Base-by-base conservation (phyloP, 352 stramenopile genomes). In the Globisporangium cystogenes region DNA sequence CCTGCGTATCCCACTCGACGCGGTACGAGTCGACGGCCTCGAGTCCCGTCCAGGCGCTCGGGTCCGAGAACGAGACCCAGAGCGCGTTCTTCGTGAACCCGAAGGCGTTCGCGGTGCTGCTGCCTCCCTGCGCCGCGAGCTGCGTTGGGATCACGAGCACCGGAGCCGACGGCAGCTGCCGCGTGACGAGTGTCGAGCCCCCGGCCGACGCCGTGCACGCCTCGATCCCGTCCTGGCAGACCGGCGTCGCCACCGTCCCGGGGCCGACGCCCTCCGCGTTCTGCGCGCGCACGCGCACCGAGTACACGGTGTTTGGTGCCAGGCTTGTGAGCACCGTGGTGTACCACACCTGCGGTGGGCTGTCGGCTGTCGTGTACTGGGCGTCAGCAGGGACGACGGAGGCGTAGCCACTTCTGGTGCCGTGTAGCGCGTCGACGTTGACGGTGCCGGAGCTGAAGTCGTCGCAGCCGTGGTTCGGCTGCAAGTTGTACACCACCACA, bases 1-100 rank as follows among this genome's bases (percentile, higher is more conserved):
- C 55, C 15, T 54, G 46, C 4, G 68, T 76, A 48, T 96, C 90
- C 91, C 90, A 98, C 57, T 98, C 92, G 16, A 98, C 67, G 2
- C 85, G 76, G 59, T 91, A 98, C 51, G 70, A 84, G 50, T 97
- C 83, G 21, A 97, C 76, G 0, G 59, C 41, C 48, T 96, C 78
- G 29, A 90, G 79, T 40, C 74, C 89, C 8, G 66, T 67, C 84
- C 80, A 95, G 14, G 74, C 71, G 42, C 81, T 79, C 0, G 72
- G 70, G n/a, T 93, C 82, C 2, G 53, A 33, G 24, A 95, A 87
- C 4, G 76, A 74, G 11, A 95, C 59, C 35, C 61, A 80, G 21
- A 87, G 37, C 15, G 72, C 62, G 51, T 79, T 63, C 31, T 77
- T 77, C 2, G 82, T 89, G 56, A 95, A 95, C 0, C 76, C 71